These are phyloP conservation scores for Eucalyptus urophylla DNA, from an alignment of 345 rosid species.

Conservation along the genomic window DNA sequence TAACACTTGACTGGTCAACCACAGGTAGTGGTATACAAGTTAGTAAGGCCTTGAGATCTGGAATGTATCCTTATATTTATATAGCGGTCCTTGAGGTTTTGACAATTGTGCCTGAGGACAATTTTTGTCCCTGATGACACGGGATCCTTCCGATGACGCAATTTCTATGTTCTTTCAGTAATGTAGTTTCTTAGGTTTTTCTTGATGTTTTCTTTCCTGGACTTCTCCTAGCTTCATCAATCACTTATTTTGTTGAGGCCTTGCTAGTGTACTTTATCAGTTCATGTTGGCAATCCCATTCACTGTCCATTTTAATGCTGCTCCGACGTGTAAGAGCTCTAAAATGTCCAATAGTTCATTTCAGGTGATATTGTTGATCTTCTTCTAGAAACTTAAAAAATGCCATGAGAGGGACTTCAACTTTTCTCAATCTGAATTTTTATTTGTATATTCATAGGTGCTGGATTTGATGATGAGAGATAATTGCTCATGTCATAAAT, in stretches of 20 bases:
- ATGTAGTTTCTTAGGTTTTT: not conserved
- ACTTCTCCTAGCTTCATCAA: not conserved
- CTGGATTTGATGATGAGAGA: slow-evolving; percentile 94
- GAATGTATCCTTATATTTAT: not conserved
- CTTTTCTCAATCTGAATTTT: not conserved
- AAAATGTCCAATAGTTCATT: not conserved
- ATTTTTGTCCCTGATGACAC: not conserved
- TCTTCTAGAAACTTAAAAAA: not conserved
- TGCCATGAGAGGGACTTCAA: not conserved
- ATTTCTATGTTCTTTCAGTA: not conserved
- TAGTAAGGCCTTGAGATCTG: not conserved
- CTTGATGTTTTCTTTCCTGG: not conserved
- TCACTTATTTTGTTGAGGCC: not conserved
- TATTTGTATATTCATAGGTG: slow-evolving; percentile 25
- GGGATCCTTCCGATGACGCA: not conserved
- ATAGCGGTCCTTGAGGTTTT: not conserved
- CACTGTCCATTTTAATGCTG: not conserved
- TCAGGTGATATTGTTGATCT: not conserved
- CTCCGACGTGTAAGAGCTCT: not conserved
- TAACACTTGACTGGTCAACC: not conserved
- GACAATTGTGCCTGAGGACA: not conserved
- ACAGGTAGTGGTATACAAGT: not conserved
- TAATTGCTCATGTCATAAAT: slow-evolving; percentile 81
- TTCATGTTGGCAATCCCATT: not conserved
- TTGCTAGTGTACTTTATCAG: not conserved